Evolutionary conservation across 306 rosid species (phyloP).

Genomic region (Trifolium repens): DNA sequence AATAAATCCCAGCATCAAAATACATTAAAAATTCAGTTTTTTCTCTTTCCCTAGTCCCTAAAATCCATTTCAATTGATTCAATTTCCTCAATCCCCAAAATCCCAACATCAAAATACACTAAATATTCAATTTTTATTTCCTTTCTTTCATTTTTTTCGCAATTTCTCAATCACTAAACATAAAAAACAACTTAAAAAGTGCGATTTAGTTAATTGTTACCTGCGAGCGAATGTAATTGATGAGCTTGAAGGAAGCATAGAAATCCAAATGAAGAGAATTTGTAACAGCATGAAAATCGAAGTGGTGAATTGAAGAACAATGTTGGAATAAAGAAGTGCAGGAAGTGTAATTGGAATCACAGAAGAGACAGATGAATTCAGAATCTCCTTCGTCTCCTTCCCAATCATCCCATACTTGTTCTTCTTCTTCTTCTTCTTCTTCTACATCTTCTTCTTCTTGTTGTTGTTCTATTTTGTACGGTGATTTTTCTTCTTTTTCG

Average conservation of each 20-base stretch:
- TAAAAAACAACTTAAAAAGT: neutral
- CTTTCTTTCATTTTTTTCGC: neutral
- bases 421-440: slow-evolving; percentile 36
- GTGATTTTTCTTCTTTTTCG: slow-evolving; percentile 35
- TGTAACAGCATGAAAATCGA: slow-evolving; percentile 60
- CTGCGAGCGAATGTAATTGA: slow-evolving; percentile 80
- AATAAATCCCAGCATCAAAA: neutral
- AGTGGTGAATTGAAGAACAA: slow-evolving; percentile 62
- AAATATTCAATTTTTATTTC: neutral
- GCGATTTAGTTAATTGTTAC: slow-evolving; percentile 15
- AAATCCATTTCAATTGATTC: neutral
- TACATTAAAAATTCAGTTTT: neutral
- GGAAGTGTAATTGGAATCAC: slow-evolving; percentile 54
- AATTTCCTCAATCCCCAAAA: slow-evolving; percentile 13
- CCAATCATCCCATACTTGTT: slow-evolving; percentile 70
- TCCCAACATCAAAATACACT: neutral
- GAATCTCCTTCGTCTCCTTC: slow-evolving; percentile 55
- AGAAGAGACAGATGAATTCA: slow-evolving; percentile 69
- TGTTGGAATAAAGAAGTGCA: slow-evolving; percentile 63
- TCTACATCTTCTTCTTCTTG: slow-evolving; percentile 45
- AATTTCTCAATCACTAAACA: neutral
- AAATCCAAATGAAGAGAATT: slow-evolving; percentile 61
- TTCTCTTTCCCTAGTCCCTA: neutral
- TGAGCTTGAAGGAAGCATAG: slow-evolving; percentile 78
- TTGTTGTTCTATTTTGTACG: slow-evolving; percentile 17